phyloP scores from a whole-genome alignment of 2,329 filamentous ascomycete genomes.

The Alternaria metachromatica region DNA sequence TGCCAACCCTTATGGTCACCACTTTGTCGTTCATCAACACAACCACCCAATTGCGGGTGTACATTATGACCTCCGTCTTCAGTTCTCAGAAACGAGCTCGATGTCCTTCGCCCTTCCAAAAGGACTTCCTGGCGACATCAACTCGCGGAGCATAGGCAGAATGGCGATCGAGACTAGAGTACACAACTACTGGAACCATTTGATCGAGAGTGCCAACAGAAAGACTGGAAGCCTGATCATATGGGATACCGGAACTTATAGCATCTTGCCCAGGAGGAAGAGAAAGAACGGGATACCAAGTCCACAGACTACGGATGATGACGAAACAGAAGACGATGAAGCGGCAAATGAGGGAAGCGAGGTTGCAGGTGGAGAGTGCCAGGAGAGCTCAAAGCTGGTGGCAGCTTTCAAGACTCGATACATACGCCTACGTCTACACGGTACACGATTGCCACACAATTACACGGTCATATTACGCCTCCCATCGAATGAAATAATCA shows the following conservation, averaged over 20 bases:
- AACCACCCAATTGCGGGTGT: slow-evolving; percentile 73
- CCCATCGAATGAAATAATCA: not conserved
- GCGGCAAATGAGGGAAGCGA: not conserved
- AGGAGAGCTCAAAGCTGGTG: slow-evolving; percentile 48
- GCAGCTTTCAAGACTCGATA: slow-evolving; percentile 48
- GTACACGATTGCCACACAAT: slow-evolving; percentile 44
- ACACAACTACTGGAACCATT: slow-evolving; percentile 54
- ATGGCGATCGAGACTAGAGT: slow-evolving; percentile 56
- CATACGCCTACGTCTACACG: slow-evolving; percentile 53
- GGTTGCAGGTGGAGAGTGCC: not conserved
- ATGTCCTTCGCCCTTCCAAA: slow-evolving; percentile 62
- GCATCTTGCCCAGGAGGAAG: slow-evolving; percentile 39
- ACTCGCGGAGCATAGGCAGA: slow-evolving; percentile 48
- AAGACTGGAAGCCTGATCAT: slow-evolving; percentile 55
- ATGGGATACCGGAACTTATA: slow-evolving; percentile 56
- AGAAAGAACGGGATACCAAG: slow-evolving; percentile 18
- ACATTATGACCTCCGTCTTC: slow-evolving; percentile 73
- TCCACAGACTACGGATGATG: not conserved
- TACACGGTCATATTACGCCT: slow-evolving; percentile 53
- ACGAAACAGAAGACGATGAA: not conserved
- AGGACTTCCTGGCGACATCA: slow-evolving; percentile 52
- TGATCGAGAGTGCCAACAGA: slow-evolving; percentile 53
- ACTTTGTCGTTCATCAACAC: slow-evolving; percentile 75
- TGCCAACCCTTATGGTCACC: slow-evolving; percentile 52
- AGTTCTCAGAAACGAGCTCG: slow-evolving; percentile 72